Conservation (phyloP, 2,329 filamentous ascomycete species). For the Fusarium sp. region DNA sequence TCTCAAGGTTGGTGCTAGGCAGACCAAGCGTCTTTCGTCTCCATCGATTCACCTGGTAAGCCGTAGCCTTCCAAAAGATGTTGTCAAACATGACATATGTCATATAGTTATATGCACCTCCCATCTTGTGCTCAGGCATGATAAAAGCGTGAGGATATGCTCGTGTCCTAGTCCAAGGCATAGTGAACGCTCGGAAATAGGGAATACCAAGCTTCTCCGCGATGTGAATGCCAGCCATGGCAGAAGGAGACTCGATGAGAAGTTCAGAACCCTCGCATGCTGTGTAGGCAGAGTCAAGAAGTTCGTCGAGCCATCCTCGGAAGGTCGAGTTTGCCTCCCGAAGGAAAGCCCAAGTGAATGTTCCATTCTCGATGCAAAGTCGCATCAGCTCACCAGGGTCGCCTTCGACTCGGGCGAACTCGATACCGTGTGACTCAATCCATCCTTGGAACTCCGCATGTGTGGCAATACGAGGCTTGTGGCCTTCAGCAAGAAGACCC, state of each 20-base stretch:
- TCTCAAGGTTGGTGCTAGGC: conserved; percentile 83
- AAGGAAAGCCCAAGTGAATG: conserved; percentile 93
- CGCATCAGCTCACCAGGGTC: conserved; percentile 95
- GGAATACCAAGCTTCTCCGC: conserved; percentile 92
- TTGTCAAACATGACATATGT: conserved; percentile 97
- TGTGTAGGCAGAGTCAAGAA: conserved; percentile 81
- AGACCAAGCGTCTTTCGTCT: conserved; percentile 81
- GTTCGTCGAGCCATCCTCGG: conserved; percentile 91
- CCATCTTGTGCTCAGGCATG: conserved; percentile 91
- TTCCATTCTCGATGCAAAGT: conserved; percentile 95
- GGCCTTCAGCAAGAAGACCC: conserved; percentile 85
- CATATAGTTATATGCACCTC: conserved; percentile 93
- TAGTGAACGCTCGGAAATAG: conserved; percentile 97
- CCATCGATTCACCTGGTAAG: conserved; percentile 93
- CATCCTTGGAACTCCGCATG: conserved; percentile 89
- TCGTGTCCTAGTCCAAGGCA: conserved; percentile 97
- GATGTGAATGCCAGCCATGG: conserved; percentile 98
- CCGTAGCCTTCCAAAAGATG: conserved; percentile 94
- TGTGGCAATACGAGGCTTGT: conserved; percentile 87
- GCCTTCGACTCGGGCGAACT: conserved; percentile 87
- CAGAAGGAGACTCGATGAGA: conserved; percentile 92
- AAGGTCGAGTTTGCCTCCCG: conserved; percentile 88
- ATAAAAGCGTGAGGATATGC: conserved; percentile 98
- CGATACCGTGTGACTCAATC: conserved; percentile 93
- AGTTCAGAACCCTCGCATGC: conserved; percentile 90